Base-by-base conservation (phyloP, 495 filamentous ascomycete genomes). In the Neurospora sp. region DNA sequence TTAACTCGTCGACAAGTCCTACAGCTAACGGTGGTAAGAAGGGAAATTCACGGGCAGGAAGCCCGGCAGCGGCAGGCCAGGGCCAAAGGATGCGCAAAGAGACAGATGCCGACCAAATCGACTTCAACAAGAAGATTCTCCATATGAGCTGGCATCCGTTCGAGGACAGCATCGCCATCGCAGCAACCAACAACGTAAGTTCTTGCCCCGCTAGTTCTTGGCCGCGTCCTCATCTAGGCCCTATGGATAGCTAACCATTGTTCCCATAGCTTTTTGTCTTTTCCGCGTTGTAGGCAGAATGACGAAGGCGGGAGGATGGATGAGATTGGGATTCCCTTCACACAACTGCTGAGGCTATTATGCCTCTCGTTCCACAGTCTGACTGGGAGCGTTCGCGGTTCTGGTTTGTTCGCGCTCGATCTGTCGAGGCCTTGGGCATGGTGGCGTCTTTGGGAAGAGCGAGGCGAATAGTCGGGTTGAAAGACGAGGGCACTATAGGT, bases 101-200 rank as follows among this genome's bases (percentile, higher is more conserved):
- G 86, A 99, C 96, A 70, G 96, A 99, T 82, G 96, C 96, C 74
- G 96, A 99, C 81, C 95, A 98, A 84, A 99, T 99, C 83, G 96
- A 99, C 81, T 99, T 98, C 85, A 98, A 99, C 88, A 99, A 99
- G 91, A 99, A 99, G 90, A 99, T 99, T 80, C 79, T 99, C 81
- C 96, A 99, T 81, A 99, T 99, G 96, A 98, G 96, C 84, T 99
- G 96, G 96, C 96, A 99, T 89, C 96, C 96, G 68, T 97, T 94
- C 80, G 96, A 99, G 85, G 96, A 99, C 85, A 98, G 95, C 83
- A 99, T 99, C 85, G 96, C 96, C 59, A 99, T 99, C 87, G 96
- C 96, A 73, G 96, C 96, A 69, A 99, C 96, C 74, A 99, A 99
- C 86, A 99, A 99, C 83, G 96, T 98, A 83, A 91, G 93, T 87